Conservation (phyloP, 2,329 filamentous ascomycete species). For the Epichloe sibirici region DNA sequence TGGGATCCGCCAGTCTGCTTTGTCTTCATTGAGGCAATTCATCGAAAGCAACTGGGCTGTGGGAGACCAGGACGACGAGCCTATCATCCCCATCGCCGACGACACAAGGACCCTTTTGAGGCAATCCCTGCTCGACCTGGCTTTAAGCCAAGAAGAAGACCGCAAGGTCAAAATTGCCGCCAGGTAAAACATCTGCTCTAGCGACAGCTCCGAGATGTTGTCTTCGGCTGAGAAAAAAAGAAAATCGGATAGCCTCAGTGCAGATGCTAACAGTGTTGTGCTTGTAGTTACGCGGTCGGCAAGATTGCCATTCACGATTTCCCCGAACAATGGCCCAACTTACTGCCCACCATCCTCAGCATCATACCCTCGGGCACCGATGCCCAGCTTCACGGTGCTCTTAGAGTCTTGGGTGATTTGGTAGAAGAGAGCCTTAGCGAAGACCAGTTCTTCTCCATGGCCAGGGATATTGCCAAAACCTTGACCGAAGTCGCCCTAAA, state of each 20-base stretch:
- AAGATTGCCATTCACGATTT: constrained; percentile 93
- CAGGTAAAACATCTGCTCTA: constrained; percentile 40
- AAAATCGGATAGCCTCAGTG: neutral
- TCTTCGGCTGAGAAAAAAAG: neutral
- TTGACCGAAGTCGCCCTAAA: constrained; percentile 75
- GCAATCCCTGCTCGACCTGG: constrained; percentile 62
- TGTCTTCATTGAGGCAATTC: constrained; percentile 70
- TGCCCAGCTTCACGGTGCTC: constrained; percentile 72
- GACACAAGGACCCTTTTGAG: constrained; percentile 63
- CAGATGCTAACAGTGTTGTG: neutral
- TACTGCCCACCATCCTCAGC: constrained; percentile 68
- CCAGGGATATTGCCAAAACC: constrained; percentile 70
- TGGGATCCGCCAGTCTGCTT: constrained; percentile 69
- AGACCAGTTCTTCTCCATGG: constrained; percentile 87
- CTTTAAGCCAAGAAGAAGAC: constrained; percentile 60
- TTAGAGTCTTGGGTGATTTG: constrained; percentile 78
- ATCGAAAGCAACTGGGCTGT: constrained; percentile 76
- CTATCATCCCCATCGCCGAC: constrained; percentile 56
- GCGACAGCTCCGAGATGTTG: neutral
- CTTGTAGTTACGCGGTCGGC: constrained; percentile 57
- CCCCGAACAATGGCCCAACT: constrained; percentile 84
- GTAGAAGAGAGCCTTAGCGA: constrained; percentile 91
- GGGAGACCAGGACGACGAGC: constrained; percentile 54
- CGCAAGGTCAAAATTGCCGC: constrained; percentile 82
- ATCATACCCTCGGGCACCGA: constrained; percentile 68